A percentile compares a stretch with the other conserved stretches of the same genome.
Conservation (phyloP, 163 green algal species). For the Scenedesmus sp. region DNA sequence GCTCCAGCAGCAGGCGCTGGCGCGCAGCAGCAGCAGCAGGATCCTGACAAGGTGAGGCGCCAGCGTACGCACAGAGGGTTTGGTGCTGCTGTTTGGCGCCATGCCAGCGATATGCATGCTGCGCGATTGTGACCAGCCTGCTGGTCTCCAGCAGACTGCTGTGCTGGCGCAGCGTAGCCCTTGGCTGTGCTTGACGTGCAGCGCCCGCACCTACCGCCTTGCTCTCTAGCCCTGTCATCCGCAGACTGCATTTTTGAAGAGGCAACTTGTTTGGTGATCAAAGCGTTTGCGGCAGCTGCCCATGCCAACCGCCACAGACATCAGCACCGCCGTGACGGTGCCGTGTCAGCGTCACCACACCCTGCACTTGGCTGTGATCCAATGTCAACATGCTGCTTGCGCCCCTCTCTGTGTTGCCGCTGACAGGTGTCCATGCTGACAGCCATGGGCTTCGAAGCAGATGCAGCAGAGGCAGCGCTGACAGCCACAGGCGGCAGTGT, state of each 20-base stretch:
- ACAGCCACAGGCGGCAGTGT: conserved; percentile 75
- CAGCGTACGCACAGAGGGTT: not conserved
- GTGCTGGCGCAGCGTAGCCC: no score
- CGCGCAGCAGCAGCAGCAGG: conserved; percentile 43
- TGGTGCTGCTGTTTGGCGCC: not conserved
- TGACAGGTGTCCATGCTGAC: conserved; percentile 77
- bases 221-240: no score
- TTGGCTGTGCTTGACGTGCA: no score
- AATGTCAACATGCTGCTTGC: not conserved
- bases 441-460: conserved; percentile 90
- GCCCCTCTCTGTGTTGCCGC: not conserved
- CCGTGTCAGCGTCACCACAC: no score
- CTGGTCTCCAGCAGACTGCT: not conserved
- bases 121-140: not conserved
- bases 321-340: no score
- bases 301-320: conserved; percentile 86
- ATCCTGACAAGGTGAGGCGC: conserved; percentile 64
- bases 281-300: no score
- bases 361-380: no score
- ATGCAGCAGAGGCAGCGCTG: conserved; percentile 74
- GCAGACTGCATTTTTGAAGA: no score
- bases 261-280: no score
- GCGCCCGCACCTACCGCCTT: no score
- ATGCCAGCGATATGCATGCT: not conserved
- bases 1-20: conserved; percentile 17